Evolutionary conservation across 2,329 filamentous ascomycete species (phyloP).

Genomic region (Ramularia collo-cygni): DNA sequence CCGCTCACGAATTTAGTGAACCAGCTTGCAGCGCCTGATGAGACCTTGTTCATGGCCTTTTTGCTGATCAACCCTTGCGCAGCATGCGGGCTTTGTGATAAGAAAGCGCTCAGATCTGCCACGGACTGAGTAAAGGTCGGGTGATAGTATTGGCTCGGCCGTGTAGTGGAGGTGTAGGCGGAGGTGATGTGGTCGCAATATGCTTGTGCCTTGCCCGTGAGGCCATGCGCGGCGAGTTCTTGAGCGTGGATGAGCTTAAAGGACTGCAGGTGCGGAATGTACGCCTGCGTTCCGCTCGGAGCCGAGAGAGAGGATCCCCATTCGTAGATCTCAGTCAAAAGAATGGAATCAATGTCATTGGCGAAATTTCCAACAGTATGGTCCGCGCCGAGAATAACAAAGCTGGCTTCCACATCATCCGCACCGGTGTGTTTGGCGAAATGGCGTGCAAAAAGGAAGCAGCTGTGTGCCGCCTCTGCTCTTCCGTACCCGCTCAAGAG

Average conservation of each 20-base stretch:
- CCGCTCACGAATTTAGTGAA: constrained; percentile 97
- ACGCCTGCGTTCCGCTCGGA: constrained; percentile 27
- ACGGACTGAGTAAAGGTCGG: constrained; percentile 64
- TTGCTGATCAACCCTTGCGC: constrained; percentile 87
- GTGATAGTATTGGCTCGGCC: constrained; percentile 82
- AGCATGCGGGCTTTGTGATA: constrained; percentile 72
- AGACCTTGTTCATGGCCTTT: constrained; percentile 92
- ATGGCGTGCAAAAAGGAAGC: constrained; percentile 77
- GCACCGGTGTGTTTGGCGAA: constrained; percentile 69
- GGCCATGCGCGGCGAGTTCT: constrained; percentile 74
- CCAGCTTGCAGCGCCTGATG: constrained; percentile 79
- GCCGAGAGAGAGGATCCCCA: constrained; percentile 69
- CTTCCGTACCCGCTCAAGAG: constrained; percentile 80
- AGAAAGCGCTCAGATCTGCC: constrained; percentile 73
- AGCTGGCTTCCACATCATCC: constrained; percentile 70
- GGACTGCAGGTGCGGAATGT: constrained; percentile 72
- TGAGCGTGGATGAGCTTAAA: constrained; percentile 90
- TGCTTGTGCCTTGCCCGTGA: constrained; percentile 72
- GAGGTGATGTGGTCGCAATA: constrained; percentile 82
- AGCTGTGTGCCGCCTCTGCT: constrained; percentile 86
- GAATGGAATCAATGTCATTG: constrained; percentile 75
- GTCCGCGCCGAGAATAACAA: constrained; percentile 81
- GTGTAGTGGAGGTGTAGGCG: constrained; percentile 72
- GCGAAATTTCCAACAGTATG: constrained; percentile 64
- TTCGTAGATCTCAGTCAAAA: constrained; percentile 94